phyloP scores from a whole-genome alignment of 208 protist species.

The Trypanosoma caninum region DNA sequence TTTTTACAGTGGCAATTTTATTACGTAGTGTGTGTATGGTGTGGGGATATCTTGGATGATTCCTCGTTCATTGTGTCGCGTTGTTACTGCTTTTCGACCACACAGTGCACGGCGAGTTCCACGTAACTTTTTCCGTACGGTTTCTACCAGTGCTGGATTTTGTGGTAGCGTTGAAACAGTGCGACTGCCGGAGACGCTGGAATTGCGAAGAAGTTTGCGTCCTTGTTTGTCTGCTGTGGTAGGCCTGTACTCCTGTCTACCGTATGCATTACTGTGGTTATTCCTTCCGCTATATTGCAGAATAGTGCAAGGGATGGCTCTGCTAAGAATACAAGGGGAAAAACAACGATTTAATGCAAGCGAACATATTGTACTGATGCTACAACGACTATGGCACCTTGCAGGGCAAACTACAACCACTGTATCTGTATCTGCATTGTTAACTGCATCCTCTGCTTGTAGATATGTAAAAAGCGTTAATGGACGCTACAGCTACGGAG shows the following conservation, averaged over 20 bases:
- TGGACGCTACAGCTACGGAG: not conserved
- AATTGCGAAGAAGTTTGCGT: not conserved
- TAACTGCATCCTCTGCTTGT: not conserved
- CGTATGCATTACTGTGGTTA: not conserved
- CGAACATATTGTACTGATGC: not conserved
- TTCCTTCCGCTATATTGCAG: not conserved
- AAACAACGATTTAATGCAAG: not conserved
- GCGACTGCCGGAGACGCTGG: not conserved
- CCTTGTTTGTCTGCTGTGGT: not conserved
- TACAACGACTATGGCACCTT: not conserved
- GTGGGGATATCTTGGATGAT: not conserved
- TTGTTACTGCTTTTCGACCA: constrained; percentile 2
- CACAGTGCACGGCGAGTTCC: not conserved
- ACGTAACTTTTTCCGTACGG: not conserved
- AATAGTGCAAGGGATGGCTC: too few species aligned
- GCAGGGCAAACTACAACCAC: not conserved
- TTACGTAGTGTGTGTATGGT: constrained; percentile 7
- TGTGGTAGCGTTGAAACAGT: not conserved
- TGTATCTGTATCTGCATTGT: not conserved
- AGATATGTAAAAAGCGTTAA: not conserved
- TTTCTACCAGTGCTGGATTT: not conserved
- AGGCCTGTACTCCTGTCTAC: too few species aligned
- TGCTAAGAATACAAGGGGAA: not conserved
- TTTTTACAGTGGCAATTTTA: constrained; percentile 3
- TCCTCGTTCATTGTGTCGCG: not conserved